Base-by-base conservation (phyloP, 2,329 filamentous ascomycete species). In the Hypocrella siamensis region DNA sequence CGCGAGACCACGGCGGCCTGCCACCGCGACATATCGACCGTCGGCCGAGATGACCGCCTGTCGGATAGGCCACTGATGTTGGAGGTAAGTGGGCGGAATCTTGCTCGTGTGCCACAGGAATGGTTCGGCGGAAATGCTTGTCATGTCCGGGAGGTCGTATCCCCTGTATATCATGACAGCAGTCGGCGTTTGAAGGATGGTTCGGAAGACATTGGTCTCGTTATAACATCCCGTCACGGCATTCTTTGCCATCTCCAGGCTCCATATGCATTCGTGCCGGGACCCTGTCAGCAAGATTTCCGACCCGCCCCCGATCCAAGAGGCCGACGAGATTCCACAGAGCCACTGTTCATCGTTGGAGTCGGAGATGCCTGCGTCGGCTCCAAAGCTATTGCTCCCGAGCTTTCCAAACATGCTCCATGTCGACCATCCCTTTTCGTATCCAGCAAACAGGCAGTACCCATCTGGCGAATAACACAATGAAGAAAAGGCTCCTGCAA, bases 391-490 rank as follows among this genome's bases (percentile, higher is more conserved):
- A 43, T 75, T 83, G 34, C 79, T 85, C 11, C 85, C 78, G 3
- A 79, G 69, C 53, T 93, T 94, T 21, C 90, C 90, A 54, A 93
- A 98, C 24, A 96, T 90, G 51, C 88, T 96, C 88, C 88, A 98
- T 29, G 77, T 88, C 4, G 82, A 79, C 90, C 90, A 98, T 1
- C 90, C 92, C 36, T 78, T 75, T 45, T 90, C 78, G 47, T 88
- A 96, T 2, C 88, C 90, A 27, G 80, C 85, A 54, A 98, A 94
- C 7, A 98, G 67, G 51, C 86, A 93, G 52, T 96, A 94, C 14
- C 90, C 90, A 52, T 98, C 90, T 0, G 88, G 85, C 1, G 90
- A 94, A 58, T 93, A 98, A 37, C 60, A 74, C 41, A 98, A 56
- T 19, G 75, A 79, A 3, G 72, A 84, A 31, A 94, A 58, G 10